Evolutionary conservation across 73 alveolate genomes (phyloP), one percentile per base, ranked within the genome.

Genomic region (Paramecium primaurelia): DNA sequence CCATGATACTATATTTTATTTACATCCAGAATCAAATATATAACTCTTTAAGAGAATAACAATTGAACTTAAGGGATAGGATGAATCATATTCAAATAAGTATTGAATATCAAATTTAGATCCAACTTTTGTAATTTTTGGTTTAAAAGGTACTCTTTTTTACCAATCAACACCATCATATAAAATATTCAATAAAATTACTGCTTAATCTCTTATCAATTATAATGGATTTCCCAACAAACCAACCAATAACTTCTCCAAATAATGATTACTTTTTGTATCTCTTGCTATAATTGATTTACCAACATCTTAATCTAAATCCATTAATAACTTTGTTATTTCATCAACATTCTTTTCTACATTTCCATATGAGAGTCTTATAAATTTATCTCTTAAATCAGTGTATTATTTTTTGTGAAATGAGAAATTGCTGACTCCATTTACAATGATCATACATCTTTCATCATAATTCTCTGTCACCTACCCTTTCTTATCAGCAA

Each of bases 111-210:
- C 71, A 54, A 89, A 89, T 87, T 93, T 84, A 64, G 96, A 86
- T 93, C 99, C 98, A 6, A 97, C 97, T 34, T 73, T 92, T 26
- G 97, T 93, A 34, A 97, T 97, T 59, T 93, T 96, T n/a, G 97
- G 93, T 25, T 94, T 94, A 92, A 92, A 97, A 8, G 99, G 98
- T n/a, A 90, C 92, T 77, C 95, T 92, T 60, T 94, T 95, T 92
- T 98, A 97, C 99, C 99, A 98, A 64, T 97, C 99, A 8, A 96
- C 95, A 77, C 98, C 99, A 95, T 98, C 99, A 92, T 97, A 97
- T 30, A 98, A 95, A 94, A 97, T 97, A 94, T 97, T 98, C 51
- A 98, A 93, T 92, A 93, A 93, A 86, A 95, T 95, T 1, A 98
- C 98, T 8, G 99, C 99, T 77, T 88, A 93, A 93, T 98, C 98